A percentile compares a stretch with the other conserved stretches of the same genome.
Conservation (phyloP, 768 basidiomycete genomes). For the Calocera cornea region DNA sequence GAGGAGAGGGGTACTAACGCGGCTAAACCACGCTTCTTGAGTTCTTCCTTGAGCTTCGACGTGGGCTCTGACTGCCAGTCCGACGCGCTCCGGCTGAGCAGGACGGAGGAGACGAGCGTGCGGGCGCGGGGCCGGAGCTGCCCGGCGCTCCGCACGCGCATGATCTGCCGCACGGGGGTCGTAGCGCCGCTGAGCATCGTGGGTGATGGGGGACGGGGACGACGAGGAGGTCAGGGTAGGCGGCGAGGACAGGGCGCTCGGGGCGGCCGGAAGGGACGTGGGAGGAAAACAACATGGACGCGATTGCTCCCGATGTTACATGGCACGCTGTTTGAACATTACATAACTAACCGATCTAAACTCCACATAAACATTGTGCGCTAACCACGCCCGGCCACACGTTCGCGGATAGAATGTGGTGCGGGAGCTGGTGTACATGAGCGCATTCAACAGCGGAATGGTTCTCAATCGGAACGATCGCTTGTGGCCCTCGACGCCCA, state of each 20-base stretch:
- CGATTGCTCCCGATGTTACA: background rate
- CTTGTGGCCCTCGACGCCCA: background rate
- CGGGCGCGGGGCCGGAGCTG: background rate
- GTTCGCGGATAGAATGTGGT: too few relatives aligned
- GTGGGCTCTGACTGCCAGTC: background rate
- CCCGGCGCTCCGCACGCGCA: background rate
- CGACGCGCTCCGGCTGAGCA: background rate
- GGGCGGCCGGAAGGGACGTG: too few relatives aligned
- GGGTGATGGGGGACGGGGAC: background rate
- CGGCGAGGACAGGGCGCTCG: background rate
- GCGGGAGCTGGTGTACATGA: too few relatives aligned
- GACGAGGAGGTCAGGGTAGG: background rate
- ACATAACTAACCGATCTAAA: background rate
- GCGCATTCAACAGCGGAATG: too few relatives aligned
- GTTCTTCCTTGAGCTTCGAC: background rate
- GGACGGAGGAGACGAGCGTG: background rate
- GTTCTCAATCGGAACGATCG: background rate
- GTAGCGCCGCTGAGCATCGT: background rate
- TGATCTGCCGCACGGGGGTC: background rate
- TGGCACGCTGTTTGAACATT: background rate
- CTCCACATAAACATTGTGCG: background rate
- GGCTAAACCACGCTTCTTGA: background rate
- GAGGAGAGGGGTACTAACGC: background rate
- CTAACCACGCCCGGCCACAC: too few relatives aligned
- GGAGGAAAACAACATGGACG: background rate